Evolutionary conservation across 176 grass and related monocot genomes (phyloP).

Genomic region (Hyparrhenia diplandra): DNA sequence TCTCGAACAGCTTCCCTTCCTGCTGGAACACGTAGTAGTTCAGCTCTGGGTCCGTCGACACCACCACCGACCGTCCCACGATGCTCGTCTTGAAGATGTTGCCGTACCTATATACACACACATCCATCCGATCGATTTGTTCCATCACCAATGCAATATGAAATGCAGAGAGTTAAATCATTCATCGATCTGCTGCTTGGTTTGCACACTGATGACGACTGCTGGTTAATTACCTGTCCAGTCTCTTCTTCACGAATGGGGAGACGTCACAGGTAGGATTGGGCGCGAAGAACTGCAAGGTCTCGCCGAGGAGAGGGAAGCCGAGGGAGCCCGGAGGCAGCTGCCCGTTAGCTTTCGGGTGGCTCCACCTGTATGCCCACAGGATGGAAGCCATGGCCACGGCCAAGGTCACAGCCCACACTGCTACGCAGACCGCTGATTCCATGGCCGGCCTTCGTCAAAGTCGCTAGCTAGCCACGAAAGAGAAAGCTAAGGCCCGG

Average conservation of each 20-base stretch:
- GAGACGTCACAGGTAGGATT: slow-evolving; percentile 57
- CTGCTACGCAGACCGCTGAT: neutral
- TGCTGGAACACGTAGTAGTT: slow-evolving; percentile 70
- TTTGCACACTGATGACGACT: neutral
- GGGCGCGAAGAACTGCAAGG: slow-evolving; percentile 52
- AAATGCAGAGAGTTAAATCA: neutral
- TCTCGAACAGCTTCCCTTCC: slow-evolving; percentile 84
- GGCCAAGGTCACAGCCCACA: slow-evolving; percentile 22
- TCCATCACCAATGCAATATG: neutral
- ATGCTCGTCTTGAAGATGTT: slow-evolving; percentile 81
- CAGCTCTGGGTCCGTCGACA: slow-evolving; percentile 60
- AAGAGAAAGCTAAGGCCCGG: neutral
- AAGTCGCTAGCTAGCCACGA: neutral
- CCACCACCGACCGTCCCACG: slow-evolving; percentile 55
- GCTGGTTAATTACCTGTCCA: slow-evolving; percentile 29
- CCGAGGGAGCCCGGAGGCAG: slow-evolving; percentile 70
- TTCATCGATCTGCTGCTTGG: neutral
- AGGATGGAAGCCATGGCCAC: slow-evolving; percentile 21
- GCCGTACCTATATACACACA: slow-evolving; percentile 37
- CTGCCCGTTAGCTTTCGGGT: slow-evolving; percentile 39
- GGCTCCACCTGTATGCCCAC: slow-evolving; percentile 54
- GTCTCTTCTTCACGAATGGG: slow-evolving; percentile 55
- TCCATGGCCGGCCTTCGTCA: slow-evolving; percentile 28
- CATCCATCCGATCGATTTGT: neutral
- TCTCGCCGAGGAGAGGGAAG: slow-evolving; percentile 61